Percentiles rank a stretch among this genome's conserved stretches.
These are phyloP conservation scores for Thelonectria olida DNA, from an alignment of 2,329 filamentous ascomycete species.

Conservation along the genomic window DNA sequence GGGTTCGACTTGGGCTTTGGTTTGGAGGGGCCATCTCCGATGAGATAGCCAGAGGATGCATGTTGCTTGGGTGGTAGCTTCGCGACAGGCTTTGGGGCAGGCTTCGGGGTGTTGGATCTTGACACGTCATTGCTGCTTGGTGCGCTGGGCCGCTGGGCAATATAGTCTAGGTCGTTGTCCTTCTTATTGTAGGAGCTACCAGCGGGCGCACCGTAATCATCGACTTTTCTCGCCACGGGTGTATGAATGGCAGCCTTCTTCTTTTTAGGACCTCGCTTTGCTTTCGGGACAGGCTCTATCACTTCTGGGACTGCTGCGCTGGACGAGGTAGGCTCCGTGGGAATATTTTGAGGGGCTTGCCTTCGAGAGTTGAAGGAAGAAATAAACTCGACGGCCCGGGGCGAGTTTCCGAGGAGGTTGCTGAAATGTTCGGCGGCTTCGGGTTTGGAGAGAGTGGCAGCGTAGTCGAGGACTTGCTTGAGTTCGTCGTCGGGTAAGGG, in stretches of 20 bases:
- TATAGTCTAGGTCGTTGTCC: constrained; percentile 76
- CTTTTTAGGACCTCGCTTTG: constrained; percentile 57
- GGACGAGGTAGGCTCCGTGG: constrained; percentile 31
- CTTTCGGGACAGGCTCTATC: constrained; percentile 58
- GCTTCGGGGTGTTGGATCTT: constrained; percentile 48
- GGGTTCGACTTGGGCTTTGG: constrained; percentile 64
- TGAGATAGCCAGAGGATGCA: constrained; percentile 77
- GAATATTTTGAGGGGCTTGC: constrained; percentile 50
- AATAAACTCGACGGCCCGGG: constrained; percentile 79
- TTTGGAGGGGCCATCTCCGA: constrained; percentile 76
- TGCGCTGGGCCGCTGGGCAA: constrained; percentile 60
- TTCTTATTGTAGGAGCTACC: constrained; percentile 81
- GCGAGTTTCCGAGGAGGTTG: constrained; percentile 87
- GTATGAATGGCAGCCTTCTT: constrained; percentile 72
- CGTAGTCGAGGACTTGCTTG: constrained; percentile 85
- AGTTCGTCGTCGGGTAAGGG: constrained; percentile 87
- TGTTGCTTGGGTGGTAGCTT: constrained; percentile 63
- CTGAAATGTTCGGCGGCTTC: constrained; percentile 86
- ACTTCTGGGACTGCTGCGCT: constrained; percentile 38
- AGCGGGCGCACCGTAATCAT: constrained; percentile 69
- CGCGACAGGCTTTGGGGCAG: constrained; percentile 40
- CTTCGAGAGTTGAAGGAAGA: constrained; percentile 80
- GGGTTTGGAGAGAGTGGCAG: constrained; percentile 76
- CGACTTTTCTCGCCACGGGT: constrained; percentile 67
- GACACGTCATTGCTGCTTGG: constrained; percentile 49